Evolutionary conservation across 306 rosid species (phyloP).

Genomic region (Datisca glomerata): DNA sequence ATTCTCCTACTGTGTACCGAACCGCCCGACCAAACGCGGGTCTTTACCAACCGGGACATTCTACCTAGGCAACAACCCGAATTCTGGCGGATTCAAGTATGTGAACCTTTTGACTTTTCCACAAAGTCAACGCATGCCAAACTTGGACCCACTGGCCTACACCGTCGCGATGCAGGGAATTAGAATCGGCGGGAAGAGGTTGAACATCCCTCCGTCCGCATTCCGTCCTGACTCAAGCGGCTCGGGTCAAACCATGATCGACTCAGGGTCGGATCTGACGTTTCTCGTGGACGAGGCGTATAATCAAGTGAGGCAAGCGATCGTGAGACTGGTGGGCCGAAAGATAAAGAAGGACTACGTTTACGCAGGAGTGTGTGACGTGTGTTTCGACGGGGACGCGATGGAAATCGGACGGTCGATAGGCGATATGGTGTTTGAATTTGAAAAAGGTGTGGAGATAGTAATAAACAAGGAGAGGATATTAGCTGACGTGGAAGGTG

Average conservation of each 20-base stretch:
- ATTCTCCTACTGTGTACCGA: slow-evolving; percentile 75
- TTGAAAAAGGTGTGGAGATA: slow-evolving; percentile 67
- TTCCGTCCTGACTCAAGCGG: slow-evolving; percentile 58
- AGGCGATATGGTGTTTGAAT: slow-evolving; percentile 55
- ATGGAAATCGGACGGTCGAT: slow-evolving; percentile 42
- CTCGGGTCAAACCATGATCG: slow-evolving; percentile 84
- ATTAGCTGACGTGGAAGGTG: slow-evolving; percentile 55
- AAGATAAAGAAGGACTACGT: slow-evolving; percentile 49
- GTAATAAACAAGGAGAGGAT: slow-evolving; percentile 31
- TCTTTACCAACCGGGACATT: slow-evolving; percentile 38
- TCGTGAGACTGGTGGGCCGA: slow-evolving; percentile 40
- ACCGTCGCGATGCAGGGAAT: slow-evolving; percentile 59
- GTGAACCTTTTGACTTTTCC: slow-evolving; percentile 33
- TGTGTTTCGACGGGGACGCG: slow-evolving; percentile 45
- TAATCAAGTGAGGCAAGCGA: slow-evolving; percentile 34
- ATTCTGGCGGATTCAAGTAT: slow-evolving; percentile 29
- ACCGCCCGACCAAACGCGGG: slow-evolving; percentile 19
- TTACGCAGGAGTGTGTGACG: slow-evolving; percentile 48
- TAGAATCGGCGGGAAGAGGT: slow-evolving; percentile 26
- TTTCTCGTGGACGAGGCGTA: slow-evolving; percentile 70
- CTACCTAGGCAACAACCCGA: slow-evolving; percentile 63
- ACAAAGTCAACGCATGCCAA: slow-evolving; percentile 64
- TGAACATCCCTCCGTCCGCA: slow-evolving; percentile 24
- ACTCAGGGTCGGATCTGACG: slow-evolving; percentile 74
- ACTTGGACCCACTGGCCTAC: slow-evolving; percentile 63